Evolutionary conservation across 1,139 yeast genomes (phyloP), one percentile per base, ranked within the genome.

Genomic region (Pichia sp.): DNA sequence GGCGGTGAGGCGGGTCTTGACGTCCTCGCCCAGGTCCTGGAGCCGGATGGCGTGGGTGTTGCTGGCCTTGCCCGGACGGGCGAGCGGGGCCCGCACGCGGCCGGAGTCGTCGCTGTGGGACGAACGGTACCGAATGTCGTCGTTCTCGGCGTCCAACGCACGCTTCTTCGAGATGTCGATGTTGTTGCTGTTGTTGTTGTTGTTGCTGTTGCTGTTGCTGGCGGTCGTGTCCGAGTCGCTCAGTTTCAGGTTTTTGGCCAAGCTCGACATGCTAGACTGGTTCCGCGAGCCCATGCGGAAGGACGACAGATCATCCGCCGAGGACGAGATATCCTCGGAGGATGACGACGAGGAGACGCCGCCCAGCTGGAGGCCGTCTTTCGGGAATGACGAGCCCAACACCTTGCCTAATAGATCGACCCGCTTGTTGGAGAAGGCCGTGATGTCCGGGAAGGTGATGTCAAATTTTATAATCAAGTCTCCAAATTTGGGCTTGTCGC

Each of bases 381-480:
- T 26, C 15, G 8, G 41, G 15, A 34, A 31, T 2, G 8, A 8
- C 8, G 10, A 8, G 10, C 11, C 46, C 15, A 55, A 51, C 5
- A 54, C 72, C 49, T 64, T 61, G 59, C 73, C 74, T 48, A 81
- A 67, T 41, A 68, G 58, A 34, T 67, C 66, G 36, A 73, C 65
- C 61, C 73, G 71, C 55, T 72, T 74, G 10, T 71, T 70, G 11
- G 72, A 62, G 30, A 79, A 61, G 51, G 72, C 70, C 42, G 63
- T 60, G 50, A 70, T 61, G 16, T 65, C 66, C 16, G 87, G 87
- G 70, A 82, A 81, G 53, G 71, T 75, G 47, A 82, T 73, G 48
- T 77, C 77, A 64, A 82, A 82, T 57, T 74, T 74, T 53, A 81
- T 68, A 42, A 77, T 69, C 67, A 82, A 66, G 68, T 80, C 76